Evolutionary conservation across 106 monocot species (phyloP), one percentile per base, ranked within the genome.

Genomic region (Allium sativum): DNA sequence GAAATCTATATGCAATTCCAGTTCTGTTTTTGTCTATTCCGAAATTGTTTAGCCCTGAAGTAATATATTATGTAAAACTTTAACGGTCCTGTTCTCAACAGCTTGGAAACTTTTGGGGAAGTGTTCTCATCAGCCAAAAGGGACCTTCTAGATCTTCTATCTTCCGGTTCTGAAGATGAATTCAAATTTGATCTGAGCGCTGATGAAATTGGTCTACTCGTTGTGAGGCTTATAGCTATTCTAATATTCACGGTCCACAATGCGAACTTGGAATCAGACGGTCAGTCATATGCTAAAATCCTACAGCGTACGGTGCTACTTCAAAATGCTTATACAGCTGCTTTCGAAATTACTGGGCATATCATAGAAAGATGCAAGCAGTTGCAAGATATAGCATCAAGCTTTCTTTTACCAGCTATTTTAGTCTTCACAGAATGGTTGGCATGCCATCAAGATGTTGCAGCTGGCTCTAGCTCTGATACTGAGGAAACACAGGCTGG

Each of bases 211-310:
- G 84, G 80, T 22, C 73, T 80, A 15, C 15, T 74, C 16, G 44
- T 83, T 64, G 45, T 98, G 62, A 87, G 87, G 76, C 75, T 98
- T 31, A 58, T 92, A 16, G 66, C 84, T 11, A 88, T 98, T 58
- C 84, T 92, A 17, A 85, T 98, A 66, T 98, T 84, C 80, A 80
- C 91, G n/a, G 87, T 92, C 15, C 85, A 98, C 72, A 98, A 85
- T 74, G 90, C 74, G 54, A 84, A 78, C 58, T 79, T 53, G 73
- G 88, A 98, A 50, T 74, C 88, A 10, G 91, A 88, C 64, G 62
- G 64, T 41, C 84, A 82, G 65, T 88, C 96, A 45, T 98, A 98
- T 85, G 91, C 91, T 44, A 87, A 87, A 48, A 87, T 92, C 60
- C 67, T 98, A 65, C 91, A 98, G 68, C 87, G 91, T 9, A 80